A percentile compares a stretch with the other conserved stretches of the same genome.
phyloP scores from a whole-genome alignment of 2,329 filamentous ascomycete species.

The Stachybotrys echinatus region DNA sequence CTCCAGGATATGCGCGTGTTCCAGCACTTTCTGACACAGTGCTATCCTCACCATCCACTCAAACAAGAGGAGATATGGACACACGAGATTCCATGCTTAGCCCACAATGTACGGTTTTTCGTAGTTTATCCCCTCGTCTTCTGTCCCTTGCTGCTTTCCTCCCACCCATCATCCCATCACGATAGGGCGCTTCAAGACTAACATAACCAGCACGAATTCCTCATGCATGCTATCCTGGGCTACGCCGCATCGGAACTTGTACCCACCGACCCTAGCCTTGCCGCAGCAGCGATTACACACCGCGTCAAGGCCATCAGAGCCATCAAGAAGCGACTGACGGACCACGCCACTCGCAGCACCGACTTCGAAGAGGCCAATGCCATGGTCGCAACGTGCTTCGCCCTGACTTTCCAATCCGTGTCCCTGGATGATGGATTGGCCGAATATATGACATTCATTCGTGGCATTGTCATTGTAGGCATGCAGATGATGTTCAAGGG shows the following conservation, averaged over 20 bases:
- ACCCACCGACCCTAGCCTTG: conserved; percentile 42
- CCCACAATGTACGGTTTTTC: conserved; percentile 49
- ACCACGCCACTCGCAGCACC: conserved; percentile 32
- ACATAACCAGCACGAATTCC: conserved; percentile 50
- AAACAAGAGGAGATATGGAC: conserved; percentile 64
- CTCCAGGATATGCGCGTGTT: conserved; percentile 64
- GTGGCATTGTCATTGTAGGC: conserved; percentile 50
- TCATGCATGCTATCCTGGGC: conserved; percentile 67
- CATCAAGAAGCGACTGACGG: conserved; percentile 49
- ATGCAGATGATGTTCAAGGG: conserved; percentile 47
- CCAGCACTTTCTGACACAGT: conserved; percentile 58
- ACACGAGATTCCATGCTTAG: conserved; percentile 60
- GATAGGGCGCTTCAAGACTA: neutral
- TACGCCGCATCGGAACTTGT: conserved; percentile 62
- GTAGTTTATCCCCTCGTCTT: neutral
- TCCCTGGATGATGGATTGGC: conserved; percentile 51
- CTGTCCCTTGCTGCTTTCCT: neutral
- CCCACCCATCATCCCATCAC: neutral
- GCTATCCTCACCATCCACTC: conserved; percentile 59
- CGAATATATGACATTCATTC: conserved; percentile 58
- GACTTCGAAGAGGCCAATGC: conserved; percentile 52
- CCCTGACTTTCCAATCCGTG: conserved; percentile 54
- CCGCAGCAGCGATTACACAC: conserved; percentile 56
- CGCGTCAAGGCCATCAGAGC: conserved; percentile 60
- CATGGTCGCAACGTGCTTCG: conserved; percentile 53